Base-by-base conservation (phyloP, 2,329 filamentous ascomycete species). In the Fusarium sp. region DNA sequence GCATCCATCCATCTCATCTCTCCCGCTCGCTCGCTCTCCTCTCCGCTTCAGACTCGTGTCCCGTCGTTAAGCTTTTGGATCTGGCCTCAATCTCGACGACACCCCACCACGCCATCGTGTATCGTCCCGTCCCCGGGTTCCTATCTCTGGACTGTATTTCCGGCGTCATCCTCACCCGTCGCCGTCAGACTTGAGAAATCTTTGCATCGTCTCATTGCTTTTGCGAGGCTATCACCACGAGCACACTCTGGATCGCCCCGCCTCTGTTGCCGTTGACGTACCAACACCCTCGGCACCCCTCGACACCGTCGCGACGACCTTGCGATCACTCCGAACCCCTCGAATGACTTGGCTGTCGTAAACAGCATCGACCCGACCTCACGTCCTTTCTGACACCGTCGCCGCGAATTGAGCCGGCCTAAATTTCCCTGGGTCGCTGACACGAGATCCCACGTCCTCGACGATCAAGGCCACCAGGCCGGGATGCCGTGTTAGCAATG, bases 401-500 rank as follows among this genome's bases (percentile, higher is more conserved):
- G 39, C 69, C 64, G 58, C 72, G 68, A 77, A 78, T 75, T 77
- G 71, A 73, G 57, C 65, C 67, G 66, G 64, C 65, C 63, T 71
- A 67, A 73, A 56, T 62, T 57, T 72, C 11, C 54, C 48, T 54
- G 64, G 69, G 71, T 62, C 62, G 75, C 75, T 77, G 65, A 77
- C 75, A 70, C 73, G 56, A 77, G 65, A 72, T 68, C 68, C 65
- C 45, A 64, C 72, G 66, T 72, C 52, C 58, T 43, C 41, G 45
- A 76, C 75, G 37, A 75, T 67, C 61, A 71, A 70, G 73, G 70
- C 77, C 77, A 76, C 41, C 58, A 71, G 77, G 77, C 75, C 76
- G 77, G 77, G 77, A 79, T 79, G 76, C 77, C 76, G 76, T 78
- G 76, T 77, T 79, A 77, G 74, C 75, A 74, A 79, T 79, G 77